Evolutionary conservation across 2,329 filamentous ascomycete genomes (phyloP), one percentile per base, ranked within the genome.

Genomic region (Lanzia echinophila): DNA sequence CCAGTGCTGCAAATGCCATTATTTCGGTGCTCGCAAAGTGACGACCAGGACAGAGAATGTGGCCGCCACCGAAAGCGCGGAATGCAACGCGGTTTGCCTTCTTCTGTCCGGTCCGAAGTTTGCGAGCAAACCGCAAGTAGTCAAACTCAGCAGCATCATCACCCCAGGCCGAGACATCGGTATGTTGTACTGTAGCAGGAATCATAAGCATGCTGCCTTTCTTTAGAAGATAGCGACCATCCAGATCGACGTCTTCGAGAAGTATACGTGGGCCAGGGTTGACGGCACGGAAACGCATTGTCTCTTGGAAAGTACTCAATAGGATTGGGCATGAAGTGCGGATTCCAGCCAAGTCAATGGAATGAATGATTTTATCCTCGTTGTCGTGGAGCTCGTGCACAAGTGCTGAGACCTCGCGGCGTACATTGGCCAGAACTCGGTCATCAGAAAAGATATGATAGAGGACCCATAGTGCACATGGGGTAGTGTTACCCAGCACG

Each of bases 11-110:
- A 19, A 69, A 53, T 8, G 63, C 61, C 11, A 68, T 41, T 17
- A 71, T 67, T 31, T 68, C 65, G 11, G 64, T 68, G 0, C 58
- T 68, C 0, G 70, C 69, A 53, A 71, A 72, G 53, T 70, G 66
- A 10, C 69, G 62, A 12, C 70, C 70, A 1, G 70, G 70, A 48
- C 70, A 72, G 52, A 71, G 63, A 0, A 63, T 67, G 1, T 54
- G 48, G 1, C 69, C 69, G 6, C 67, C 64, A 5, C 70, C 69
- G 49, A 71, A 72, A 1, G 64, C 65, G 3, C 68, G 58, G 34
- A 67, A 71, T 0, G 65, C 62, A 3, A 61, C 60, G 5, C 67
- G 65, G 20, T 60, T 65, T 28, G 24, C 4, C 24, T 28, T 28
- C 8, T 28, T 28, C 24, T 28, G 4, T 8, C n/a, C n/a, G n/a